Evolutionary conservation across 2,329 filamentous ascomycete genomes (phyloP), one percentile per base, ranked within the genome.

Genomic region (Scortechinia acanthostroma): DNA sequence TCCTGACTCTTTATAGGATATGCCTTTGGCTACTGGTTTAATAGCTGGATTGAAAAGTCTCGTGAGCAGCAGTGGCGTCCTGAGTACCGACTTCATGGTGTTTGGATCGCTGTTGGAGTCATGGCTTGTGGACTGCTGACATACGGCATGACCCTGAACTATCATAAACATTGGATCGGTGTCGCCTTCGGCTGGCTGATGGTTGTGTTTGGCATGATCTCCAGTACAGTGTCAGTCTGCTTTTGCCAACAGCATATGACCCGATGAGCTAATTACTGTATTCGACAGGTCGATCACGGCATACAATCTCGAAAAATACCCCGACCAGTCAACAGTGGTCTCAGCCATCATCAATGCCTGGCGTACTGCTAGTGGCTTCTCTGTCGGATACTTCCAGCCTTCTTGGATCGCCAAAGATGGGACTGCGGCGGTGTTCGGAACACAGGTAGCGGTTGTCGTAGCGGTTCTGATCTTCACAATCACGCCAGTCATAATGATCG

Each of bases 331-430:
- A 2, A 60, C 62, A 2, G 50, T 53, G 3, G 61, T 63, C 23
- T 57, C 55, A 1, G 58, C 59, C 2, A 63, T 63, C 21, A 51
- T 65, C 43, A 64, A 65, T 45, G 59, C 62, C 51, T 64, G 62
- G 61, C 58, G 62, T 4, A 63, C 60, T 3, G 57, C 57, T 10
- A 60, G 62, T n/a, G 62, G 62, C 1, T 64, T 64, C 25, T 54
- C 58, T 0, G 60, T 65, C 17, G 59, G 52, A 14, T 64, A 63
- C 45, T 64, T 62, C 25, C 25, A 30, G 25, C 25, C 25, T 30
- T 10, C 25, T 10, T 30, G 25, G 25, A 30, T 30, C 10, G 25
- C 25, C n/a, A 30, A 30, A 30, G n/a, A 30, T n/a, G 25, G 25
- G n/a, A 10, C n/a, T 10, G 25, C 10, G 10, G 10, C n/a, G 10